Conservation (phyloP, 2,329 filamentous ascomycete species). For the Talaromyces sp. region DNA sequence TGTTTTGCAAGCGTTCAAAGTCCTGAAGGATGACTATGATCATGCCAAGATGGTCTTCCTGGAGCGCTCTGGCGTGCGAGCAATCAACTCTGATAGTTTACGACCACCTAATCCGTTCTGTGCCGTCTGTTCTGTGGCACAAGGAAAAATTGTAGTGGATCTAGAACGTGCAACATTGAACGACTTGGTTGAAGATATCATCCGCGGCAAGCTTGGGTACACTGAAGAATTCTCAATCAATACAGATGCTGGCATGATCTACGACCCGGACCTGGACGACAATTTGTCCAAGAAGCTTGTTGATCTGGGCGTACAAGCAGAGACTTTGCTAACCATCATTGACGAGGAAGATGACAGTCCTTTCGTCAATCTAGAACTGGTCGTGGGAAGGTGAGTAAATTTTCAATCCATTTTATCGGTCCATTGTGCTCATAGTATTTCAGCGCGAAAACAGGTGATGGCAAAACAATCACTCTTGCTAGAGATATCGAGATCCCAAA, state of each 20-base stretch:
- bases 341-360: constrained; percentile 68
- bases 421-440: constrained; percentile 18
- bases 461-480: constrained; percentile 41
- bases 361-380: constrained; percentile 76
- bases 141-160: constrained; percentile 66
- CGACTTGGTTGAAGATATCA: constrained; percentile 72
- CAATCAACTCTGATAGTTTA: constrained; percentile 55
- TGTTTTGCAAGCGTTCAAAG: constrained; percentile 88
- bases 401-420: neutral
- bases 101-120: constrained; percentile 73
- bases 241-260: constrained; percentile 73
- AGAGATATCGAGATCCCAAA: constrained; percentile 46
- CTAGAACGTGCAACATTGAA: constrained; percentile 68
- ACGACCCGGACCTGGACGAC: constrained; percentile 84
- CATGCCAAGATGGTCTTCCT: constrained; percentile 71
- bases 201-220: constrained; percentile 70
- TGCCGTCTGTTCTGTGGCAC: constrained; percentile 74
- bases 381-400: constrained; percentile 35
- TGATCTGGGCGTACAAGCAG: constrained; percentile 70
- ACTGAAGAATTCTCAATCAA: constrained; percentile 76
- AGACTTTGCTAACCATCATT: constrained; percentile 77
- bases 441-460: constrained; percentile 32
- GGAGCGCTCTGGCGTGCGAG: constrained; percentile 60
- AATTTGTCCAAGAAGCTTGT: constrained; percentile 75
- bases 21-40: constrained; percentile 68